These are phyloP conservation scores for Melastoma malabathricum DNA, from an alignment of 345 rosid species.

Conservation along the genomic window DNA sequence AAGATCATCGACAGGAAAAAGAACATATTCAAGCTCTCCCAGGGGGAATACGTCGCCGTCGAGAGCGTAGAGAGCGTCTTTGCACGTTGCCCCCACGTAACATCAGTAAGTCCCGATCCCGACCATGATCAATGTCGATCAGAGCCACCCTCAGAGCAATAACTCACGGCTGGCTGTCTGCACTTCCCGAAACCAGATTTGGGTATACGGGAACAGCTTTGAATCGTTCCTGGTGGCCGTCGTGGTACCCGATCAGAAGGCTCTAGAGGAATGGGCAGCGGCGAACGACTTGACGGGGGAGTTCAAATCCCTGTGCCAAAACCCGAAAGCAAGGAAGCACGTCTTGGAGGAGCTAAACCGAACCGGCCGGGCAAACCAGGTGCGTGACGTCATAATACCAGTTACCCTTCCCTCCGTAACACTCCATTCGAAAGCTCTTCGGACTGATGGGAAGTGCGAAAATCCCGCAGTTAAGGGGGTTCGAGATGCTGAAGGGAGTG, in stretches of 20 bases:
- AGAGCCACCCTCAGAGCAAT: no score
- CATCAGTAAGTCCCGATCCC: conserved; percentile 34
- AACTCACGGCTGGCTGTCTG: no score
- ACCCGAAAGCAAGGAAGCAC: conserved; percentile 52
- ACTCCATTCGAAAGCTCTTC: neutral
- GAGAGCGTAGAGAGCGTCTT: conserved; percentile 71
- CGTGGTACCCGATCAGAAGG: conserved; percentile 58
- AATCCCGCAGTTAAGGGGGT: conserved; percentile 59
- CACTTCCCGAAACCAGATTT: conserved; percentile 32
- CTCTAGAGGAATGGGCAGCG: conserved; percentile 75
- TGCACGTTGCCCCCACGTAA: conserved; percentile 50
- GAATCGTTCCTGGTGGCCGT: conserved; percentile 87
- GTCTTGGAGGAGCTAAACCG: conserved; percentile 70
- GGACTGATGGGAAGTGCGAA: neutral
- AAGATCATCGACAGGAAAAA: conserved; percentile 87
- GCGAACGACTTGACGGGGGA: conserved; percentile 24
- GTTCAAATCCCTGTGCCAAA: conserved; percentile 54
- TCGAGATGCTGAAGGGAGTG: conserved; percentile 78
- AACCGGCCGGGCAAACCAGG: conserved; percentile 49
- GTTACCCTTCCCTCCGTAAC: neutral
- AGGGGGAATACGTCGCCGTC: conserved; percentile 93
- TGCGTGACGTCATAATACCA: conserved; percentile 13
- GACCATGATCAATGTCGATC: neutral
- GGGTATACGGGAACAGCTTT: conserved; percentile 93
- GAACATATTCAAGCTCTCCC: conserved; percentile 92